Evolutionary conservation across 305 asterid species (phyloP), one percentile per base, ranked within the genome.

Genomic region (Ilex paraguariensis): DNA sequence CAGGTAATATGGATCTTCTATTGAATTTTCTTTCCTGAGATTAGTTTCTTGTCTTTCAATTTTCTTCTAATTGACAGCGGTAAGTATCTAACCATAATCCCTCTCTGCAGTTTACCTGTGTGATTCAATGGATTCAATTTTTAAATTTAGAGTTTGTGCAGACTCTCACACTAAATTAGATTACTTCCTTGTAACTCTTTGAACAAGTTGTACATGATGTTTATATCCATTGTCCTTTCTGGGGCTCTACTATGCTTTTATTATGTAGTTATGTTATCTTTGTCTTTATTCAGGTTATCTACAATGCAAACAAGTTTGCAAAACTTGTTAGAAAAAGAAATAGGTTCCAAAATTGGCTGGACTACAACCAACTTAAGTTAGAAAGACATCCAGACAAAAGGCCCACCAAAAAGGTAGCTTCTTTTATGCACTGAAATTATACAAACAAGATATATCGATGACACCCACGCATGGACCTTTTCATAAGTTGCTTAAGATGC

Each of bases 271-370:
- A 36, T 36, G 42, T 3, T 8, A 36, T 36, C 11, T 52, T 50
- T 7, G 10, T 52, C 21, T 52, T 52, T 52, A 16, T 52, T 52
- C 67, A 93, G 99, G 94, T 85, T 45, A 95, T 90, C 65, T 93
- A 93, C 71, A 66, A 90, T 70, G 95, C 97, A 62, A 87, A 86
- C 76, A 90, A 84, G 76, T 93, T 90, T 48, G 90, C 87, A 53
- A 82, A 59, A 83, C 79, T 93, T 62, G 90, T 93, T 11, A 74
- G 72, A 14, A 82, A 75, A 73, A 81, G 97, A 75, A 75, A 84
- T 67, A 82, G 85, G 60, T 85, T 90, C 72, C 94, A 87, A 62
- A 85, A 87, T 72, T 90, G 95, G 97, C 77, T 93, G 60, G 99
- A 93, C 81, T 93, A 90, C 77, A 66, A 90, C 77, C 94, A 78